Base-by-base conservation (phyloP, 345 rosid genomes). In the Jatropha curcas region DNA sequence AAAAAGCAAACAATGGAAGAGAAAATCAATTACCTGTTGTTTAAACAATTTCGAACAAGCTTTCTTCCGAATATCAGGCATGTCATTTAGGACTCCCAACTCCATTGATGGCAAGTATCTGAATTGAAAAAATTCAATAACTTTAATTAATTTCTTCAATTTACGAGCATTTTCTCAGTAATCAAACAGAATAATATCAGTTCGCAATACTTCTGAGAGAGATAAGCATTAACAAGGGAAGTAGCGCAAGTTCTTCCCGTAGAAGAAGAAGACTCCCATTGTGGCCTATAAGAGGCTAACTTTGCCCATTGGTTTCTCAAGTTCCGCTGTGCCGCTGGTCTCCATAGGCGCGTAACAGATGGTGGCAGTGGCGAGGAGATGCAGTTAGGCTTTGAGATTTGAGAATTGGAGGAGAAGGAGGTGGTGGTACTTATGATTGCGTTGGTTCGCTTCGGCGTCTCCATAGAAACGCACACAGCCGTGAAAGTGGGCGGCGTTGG, bases 281-380 rank as follows among this genome's bases (percentile, higher is more conserved):
- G 78, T 58, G 88, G 82, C 66, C 87, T 82, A 66, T 17, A 78
- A 17, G 85, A 82, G 4, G 87, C 82, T 67, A 95, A 60, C 67
- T 85, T 89, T 53, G 97, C 87, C 99, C 99, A 95, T 41, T 92
- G 98, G 70, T 95, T 92, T 76, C 98, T 84, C 52, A 95, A 76
- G 74, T 92, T 92, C 10, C 97, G 80, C 83, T 90, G 98, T 25
- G 99, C 93, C 56, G 94, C 85, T 58, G 96, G 92, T 73, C 89
- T 89, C 99, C 98, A 95, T 27, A 89, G 87, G 77, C 98, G 86
- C 63, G 78, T 65, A 64, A 77, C 80, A 0, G 89, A 86, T 10
- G 90, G 61, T 8, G 80, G 76, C 68, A 71, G 82, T 45, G 85
- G 78, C 19, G 75, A 39, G 45, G 57, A 27, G 74, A 24, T 30